Evolutionary conservation across 768 basidiomycete genomes (phyloP), one percentile per base, ranked within the genome.

Genomic region (Serendipita sp.): DNA sequence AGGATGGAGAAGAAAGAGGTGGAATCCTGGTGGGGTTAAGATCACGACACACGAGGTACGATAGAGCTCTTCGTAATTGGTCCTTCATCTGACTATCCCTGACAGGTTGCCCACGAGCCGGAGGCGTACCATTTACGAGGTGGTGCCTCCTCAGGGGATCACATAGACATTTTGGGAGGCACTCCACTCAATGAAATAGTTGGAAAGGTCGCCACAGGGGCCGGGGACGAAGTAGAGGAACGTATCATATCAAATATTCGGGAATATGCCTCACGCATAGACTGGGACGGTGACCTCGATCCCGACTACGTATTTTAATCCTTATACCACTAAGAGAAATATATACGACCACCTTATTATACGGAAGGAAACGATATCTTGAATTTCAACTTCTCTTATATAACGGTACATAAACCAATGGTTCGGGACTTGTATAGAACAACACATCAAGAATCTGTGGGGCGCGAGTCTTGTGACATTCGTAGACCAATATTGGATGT

Each of bases 1-100:
- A 71, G 95, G 94, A 4, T 96, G 94, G 95, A 89, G 88, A 73
- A 78, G 85, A 65, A 80, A 80, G 67, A 78, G 85, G 64, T 97
- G 92, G 91, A 98, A 97, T 73, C 95, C 95, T 0, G 87, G 83
- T 11, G 81, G 86, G n/a, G 92, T 96, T 71, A 81, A 83, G 69
- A 76, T 97, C 56, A 83, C 85, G 30, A 95, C 93, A 15, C 83
- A 93, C 65, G 92, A 94, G 82, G 88, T 92, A 2, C 2, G 32
- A n/a, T 41, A 41, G 13, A 41, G 41, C 48, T 45, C 56, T 44
- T 66, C 54, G 48, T 28, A 28, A 18, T 28, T 16, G 13, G 28
- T 37, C 32, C 2, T 3, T 45, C 16, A 24, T 11, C 28, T 66
- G 24, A 16, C 63, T n/a, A 54, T 30, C 8, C 45, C 7, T n/a